Evolutionary conservation across 306 rosid genomes (phyloP), one percentile per base, ranked within the genome.

Genomic region (Gillenia trifoliata): DNA sequence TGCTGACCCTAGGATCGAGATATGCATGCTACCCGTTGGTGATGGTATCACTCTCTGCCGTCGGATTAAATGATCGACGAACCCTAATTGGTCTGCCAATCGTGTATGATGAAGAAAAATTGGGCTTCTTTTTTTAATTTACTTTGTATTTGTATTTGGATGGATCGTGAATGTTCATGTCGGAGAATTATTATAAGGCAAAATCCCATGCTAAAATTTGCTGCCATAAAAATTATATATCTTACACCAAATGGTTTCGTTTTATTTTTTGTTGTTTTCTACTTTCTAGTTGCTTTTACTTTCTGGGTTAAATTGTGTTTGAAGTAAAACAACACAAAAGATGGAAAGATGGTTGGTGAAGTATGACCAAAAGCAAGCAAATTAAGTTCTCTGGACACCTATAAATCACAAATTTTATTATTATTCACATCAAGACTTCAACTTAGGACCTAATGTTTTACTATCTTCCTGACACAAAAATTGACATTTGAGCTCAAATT

Each of bases 11-110:
- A 85, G 98, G 73, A 91, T 93, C 31, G 98, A 93, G 64, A 89
- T 93, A 28, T 91, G 96, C 80, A 88, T 85, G 97, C 94, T 92
- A 43, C 96, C 96, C 0, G 94, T 92, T 64, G 96, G 96, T 69
- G 98, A 92, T 84, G 95, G 95, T 11, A 85, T 93, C 91, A 93
- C 95, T 43, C 71, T 93, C 77, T 93, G 93, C 89, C 98, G 97
- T 83, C 80, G 95, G 81, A 70, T 90, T 82, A 85, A 78, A 50
- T 80, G 78, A 89, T 80, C 65, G 25, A 2, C 20, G 19, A 45
- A 1, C 50, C 19, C 3, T 29, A 8, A 23, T 49, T 9, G 43
- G n/a, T 16, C 33, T 8, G 6, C 52, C 0, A 3, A 12, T 16
- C 41, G 1, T 4, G 5, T 1, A 59, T 59, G 67, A 72, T 25